These are phyloP conservation scores for Kwoniella mangroviensis DNA, from an alignment of 768 basidiomycete species.

Conservation along the genomic window DNA sequence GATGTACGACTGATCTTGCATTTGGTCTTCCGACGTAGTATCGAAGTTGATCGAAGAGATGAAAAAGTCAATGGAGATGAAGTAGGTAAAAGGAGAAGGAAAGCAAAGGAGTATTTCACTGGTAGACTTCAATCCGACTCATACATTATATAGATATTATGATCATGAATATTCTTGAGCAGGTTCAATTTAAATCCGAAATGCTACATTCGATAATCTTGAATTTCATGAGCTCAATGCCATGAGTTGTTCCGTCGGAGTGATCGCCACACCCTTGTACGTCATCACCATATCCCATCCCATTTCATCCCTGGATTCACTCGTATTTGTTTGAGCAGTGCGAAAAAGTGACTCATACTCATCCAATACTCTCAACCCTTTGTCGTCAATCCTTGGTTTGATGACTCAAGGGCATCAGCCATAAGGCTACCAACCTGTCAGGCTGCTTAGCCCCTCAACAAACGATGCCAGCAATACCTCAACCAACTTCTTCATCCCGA, in stretches of 20 bases:
- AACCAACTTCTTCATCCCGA: constrained; percentile 3
- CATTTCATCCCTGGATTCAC: not conserved
- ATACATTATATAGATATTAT: too few species aligned
- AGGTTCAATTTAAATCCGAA: too few species aligned
- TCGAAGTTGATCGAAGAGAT: too few species aligned
- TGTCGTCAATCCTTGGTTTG: not conserved
- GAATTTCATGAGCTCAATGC: too few species aligned
- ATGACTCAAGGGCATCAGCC: not conserved
- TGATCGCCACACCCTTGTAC: not conserved
- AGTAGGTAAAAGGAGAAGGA: too few species aligned
- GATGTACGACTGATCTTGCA: too few species aligned
- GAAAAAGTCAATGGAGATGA: too few species aligned
- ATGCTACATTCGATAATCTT: too few species aligned
- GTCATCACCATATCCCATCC: not conserved
- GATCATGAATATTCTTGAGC: too few species aligned
- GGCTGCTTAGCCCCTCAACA: not conserved
- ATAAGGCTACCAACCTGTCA: not conserved
- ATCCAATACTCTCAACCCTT: not conserved
- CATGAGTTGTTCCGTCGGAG: not conserved
- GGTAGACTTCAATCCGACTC: too few species aligned
- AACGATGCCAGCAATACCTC: constrained; percentile 16
- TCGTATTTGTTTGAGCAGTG: not conserved
- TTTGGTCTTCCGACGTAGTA: too few species aligned
- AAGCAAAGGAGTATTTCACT: too few species aligned
- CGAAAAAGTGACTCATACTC: not conserved